Conservation (phyloP, 805 yeast genomes). For the Barnettozyma sp. region DNA sequence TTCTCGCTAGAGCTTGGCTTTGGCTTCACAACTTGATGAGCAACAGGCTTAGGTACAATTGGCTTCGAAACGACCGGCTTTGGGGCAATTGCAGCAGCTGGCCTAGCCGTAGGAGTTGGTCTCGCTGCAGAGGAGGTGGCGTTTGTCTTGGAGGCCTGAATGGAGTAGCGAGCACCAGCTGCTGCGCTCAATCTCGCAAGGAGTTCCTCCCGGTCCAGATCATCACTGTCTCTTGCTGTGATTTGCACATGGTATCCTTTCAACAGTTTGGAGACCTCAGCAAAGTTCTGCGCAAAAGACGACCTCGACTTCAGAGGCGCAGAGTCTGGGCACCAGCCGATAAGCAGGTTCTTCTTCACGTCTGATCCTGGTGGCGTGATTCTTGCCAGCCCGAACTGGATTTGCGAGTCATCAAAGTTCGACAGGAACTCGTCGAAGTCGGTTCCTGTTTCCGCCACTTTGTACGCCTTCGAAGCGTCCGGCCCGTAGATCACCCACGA, state of each 20-base stretch:
- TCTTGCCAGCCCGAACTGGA: slow-evolving; percentile 86
- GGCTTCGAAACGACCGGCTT: too few relatives aligned
- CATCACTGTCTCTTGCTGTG: slow-evolving; percentile 92
- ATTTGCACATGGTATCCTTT: slow-evolving; percentile 91
- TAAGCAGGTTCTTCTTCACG: slow-evolving; percentile 71
- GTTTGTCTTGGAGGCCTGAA: slow-evolving; percentile 37
- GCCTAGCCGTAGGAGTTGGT: slow-evolving; percentile 24
- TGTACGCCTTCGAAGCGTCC: slow-evolving; percentile 41
- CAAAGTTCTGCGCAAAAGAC: slow-evolving; percentile 71
- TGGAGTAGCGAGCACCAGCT: slow-evolving; percentile 91
- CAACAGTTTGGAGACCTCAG: slow-evolving; percentile 61
- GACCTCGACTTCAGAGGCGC: slow-evolving; percentile 75
- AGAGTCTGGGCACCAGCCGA: slow-evolving; percentile 98
- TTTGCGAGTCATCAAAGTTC: slow-evolving; percentile 77
- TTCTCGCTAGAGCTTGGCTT: slow-evolving; percentile 11
- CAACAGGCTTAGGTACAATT: too few relatives aligned
- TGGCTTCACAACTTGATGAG: slow-evolving; percentile 21
- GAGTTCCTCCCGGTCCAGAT: slow-evolving; percentile 72
- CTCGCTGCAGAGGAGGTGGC: slow-evolving; percentile 26
- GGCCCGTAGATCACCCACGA: slow-evolving; percentile 82
- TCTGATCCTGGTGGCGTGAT: slow-evolving; percentile 90
- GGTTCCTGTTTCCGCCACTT: slow-evolving; percentile 44
- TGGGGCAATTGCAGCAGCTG: slow-evolving; percentile 21
- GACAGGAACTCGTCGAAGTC: slow-evolving; percentile 71
- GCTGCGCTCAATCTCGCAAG: slow-evolving; percentile 77